phyloP scores from a whole-genome alignment of 306 rosid species.

The Quillaja saponaria region DNA sequence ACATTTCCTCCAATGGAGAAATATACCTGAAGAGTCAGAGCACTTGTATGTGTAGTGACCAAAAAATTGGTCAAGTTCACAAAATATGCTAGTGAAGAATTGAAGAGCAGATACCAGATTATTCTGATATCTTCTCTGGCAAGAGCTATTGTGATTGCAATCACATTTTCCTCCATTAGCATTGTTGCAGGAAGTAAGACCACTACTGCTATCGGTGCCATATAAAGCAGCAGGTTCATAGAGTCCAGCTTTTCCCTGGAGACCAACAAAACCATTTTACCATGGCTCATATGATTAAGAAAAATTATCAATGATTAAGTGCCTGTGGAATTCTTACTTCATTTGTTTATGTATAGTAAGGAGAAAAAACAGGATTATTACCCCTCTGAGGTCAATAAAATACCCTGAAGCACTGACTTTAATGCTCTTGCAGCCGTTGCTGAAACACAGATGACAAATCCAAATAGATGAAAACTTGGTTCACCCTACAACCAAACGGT shows the following conservation, averaged over 20 bases:
- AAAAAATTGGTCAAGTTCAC: slow-evolving; percentile 53
- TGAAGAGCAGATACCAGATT: slow-evolving; percentile 37
- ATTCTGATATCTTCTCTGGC: slow-evolving; percentile 27
- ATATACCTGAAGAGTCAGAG: slow-evolving; percentile 35
- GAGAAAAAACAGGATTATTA: neutral
- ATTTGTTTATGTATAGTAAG: too few relatives aligned
- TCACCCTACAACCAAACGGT: too few relatives aligned
- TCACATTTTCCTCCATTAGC: slow-evolving; percentile 31
- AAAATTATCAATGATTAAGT: too few relatives aligned
- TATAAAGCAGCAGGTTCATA: slow-evolving; percentile 33
- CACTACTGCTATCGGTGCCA: slow-evolving; percentile 32
- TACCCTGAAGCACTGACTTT: slow-evolving; percentile 32
- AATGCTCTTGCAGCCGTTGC: slow-evolving; percentile 38
- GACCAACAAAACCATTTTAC: too few relatives aligned
- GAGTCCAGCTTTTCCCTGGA: slow-evolving; percentile 30
- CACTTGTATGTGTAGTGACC: slow-evolving; percentile 47
- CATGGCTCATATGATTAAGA: too few relatives aligned
- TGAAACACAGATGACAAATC: slow-evolving; percentile 27
- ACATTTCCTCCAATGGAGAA: too few relatives aligned
- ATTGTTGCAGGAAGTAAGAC: slow-evolving; percentile 32
- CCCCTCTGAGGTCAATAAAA: slow-evolving; percentile 35
- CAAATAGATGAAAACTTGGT: slow-evolving; percentile 35
- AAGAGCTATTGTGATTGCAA: slow-evolving; percentile 21
- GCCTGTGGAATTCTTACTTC: too few relatives aligned
- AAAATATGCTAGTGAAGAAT: slow-evolving; percentile 32